These are phyloP conservation scores for Collybia nuda DNA, from an alignment of 768 basidiomycete genomes.

Conservation along the genomic window DNA sequence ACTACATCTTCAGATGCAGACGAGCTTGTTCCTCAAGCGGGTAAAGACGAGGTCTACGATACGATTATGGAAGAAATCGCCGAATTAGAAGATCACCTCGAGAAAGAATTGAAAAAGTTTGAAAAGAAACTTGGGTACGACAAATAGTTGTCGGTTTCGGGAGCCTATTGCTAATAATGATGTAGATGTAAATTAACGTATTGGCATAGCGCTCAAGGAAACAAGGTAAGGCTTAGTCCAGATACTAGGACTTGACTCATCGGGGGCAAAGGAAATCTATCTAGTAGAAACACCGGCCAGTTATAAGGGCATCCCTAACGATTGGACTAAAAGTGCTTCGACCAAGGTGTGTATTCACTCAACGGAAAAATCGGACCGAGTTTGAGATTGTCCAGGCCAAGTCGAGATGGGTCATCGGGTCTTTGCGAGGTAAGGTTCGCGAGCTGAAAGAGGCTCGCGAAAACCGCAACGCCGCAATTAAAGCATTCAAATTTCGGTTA, in stretches of 20 bases:
- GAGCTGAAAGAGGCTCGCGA: slow-evolving; percentile 93
- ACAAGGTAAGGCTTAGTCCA: slow-evolving; percentile 51
- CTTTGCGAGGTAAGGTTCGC: slow-evolving; percentile 70
- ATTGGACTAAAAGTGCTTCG: slow-evolving; percentile 78
- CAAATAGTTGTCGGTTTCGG: slow-evolving; percentile 4
- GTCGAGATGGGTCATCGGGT: slow-evolving; percentile 75
- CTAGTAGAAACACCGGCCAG: slow-evolving; percentile 70
- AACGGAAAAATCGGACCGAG: background rate
- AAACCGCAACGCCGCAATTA: slow-evolving; percentile 75
- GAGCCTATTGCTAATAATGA: slow-evolving; percentile 2
- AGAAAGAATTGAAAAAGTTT: slow-evolving; percentile 64
- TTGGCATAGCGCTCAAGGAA: slow-evolving; percentile 72
- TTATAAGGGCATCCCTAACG: slow-evolving; percentile 67
- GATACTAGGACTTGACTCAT: background rate
- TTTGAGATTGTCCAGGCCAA: slow-evolving; percentile 45
- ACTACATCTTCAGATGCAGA: slow-evolving; percentile 43
- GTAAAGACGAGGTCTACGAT: slow-evolving; percentile 87
- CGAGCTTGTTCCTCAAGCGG: slow-evolving; percentile 78
- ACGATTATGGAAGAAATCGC: slow-evolving; percentile 68
- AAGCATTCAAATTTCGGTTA: slow-evolving; percentile 77
- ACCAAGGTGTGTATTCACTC: slow-evolving; percentile 63
- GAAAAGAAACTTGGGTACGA: slow-evolving; percentile 67
- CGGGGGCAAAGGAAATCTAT: slow-evolving; percentile 73
- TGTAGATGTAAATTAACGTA: slow-evolving; percentile 32
- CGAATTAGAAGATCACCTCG: slow-evolving; percentile 68